phyloP scores from a whole-genome alignment of 495 filamentous ascomycete genomes.

The Endocarpon pusillum region DNA sequence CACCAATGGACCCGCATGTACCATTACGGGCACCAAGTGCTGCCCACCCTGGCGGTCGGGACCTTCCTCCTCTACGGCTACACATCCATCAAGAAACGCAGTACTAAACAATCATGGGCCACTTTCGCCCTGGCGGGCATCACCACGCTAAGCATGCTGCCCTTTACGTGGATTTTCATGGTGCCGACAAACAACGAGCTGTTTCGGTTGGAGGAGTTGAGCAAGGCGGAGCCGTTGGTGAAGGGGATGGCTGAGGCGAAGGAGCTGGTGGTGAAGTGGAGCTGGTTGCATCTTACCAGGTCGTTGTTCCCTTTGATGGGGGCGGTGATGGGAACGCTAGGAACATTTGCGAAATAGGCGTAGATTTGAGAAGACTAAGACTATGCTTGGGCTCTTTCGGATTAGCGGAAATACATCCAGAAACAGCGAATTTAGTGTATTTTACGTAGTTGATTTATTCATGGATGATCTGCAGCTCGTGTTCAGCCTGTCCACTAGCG shows the following conservation, averaged over 20 bases:
- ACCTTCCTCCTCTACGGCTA: slow-evolving; percentile 11
- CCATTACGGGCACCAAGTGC: slow-evolving; percentile 13
- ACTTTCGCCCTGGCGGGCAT: slow-evolving; percentile 5
- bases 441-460: no score
- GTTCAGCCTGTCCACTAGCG: no score
- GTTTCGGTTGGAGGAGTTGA: slow-evolving; percentile 9
- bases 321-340: slow-evolving; percentile 3
- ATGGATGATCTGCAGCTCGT: no score
- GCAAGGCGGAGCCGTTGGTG: slow-evolving; percentile 1
- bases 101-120: slow-evolving; percentile 7
- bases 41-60: slow-evolving; percentile 10
- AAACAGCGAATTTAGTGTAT: no score
- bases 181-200: slow-evolving; percentile 15
- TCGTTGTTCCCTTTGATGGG: slow-evolving; percentile 8
- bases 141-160: slow-evolving; percentile 13
- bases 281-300: slow-evolving; percentile 8
- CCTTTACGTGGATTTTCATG: slow-evolving; percentile 20
- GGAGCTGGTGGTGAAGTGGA: slow-evolving; percentile 8
- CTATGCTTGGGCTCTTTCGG: no score
- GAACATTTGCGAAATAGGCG: neutral
- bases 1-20: slow-evolving; percentile 14
- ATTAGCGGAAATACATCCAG: no score
- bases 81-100: slow-evolving; percentile 4
- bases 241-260: slow-evolving; percentile 2
- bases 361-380: no score